These are phyloP conservation scores for Botryotinia convoluta DNA, from an alignment of 2,329 filamentous ascomycete genomes.

Conservation along the genomic window DNA sequence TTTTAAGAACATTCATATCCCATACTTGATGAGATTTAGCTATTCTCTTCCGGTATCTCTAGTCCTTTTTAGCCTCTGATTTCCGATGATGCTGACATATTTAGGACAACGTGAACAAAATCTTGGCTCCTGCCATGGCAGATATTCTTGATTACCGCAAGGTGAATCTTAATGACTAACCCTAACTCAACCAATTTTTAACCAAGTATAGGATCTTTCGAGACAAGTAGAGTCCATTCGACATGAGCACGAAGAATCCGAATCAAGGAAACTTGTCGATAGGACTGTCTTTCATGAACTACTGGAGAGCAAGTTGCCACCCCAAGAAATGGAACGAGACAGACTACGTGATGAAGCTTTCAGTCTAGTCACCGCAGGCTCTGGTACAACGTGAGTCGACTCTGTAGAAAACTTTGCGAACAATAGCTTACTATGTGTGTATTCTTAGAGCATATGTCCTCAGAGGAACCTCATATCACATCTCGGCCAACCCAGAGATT, in stretches of 20 bases:
- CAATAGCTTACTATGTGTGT: too few species aligned
- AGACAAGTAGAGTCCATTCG: slow-evolving; percentile 7
- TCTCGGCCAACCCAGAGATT: slow-evolving; percentile 38
- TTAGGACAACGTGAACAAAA: slow-evolving; percentile 17
- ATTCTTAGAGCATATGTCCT: slow-evolving; percentile 32
- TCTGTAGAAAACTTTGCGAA: neutral
- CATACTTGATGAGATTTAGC: neutral
- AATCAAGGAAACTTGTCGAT: neutral
- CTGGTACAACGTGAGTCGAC: slow-evolving; percentile 36
- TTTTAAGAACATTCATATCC: slow-evolving; percentile 6
- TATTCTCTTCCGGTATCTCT: slow-evolving; percentile 1
- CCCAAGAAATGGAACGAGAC: slow-evolving; percentile 35
- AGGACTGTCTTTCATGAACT: slow-evolving; percentile 24
- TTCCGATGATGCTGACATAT: neutral
- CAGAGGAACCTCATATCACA: slow-evolving; percentile 38
- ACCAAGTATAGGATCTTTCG: slow-evolving; percentile 36
- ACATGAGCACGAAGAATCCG: neutral
- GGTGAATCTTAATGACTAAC: too few species aligned
- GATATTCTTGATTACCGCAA: neutral
- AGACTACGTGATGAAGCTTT: slow-evolving; percentile 38
- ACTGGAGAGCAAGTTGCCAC: slow-evolving; percentile 32
- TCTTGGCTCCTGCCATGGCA: slow-evolving; percentile 5
- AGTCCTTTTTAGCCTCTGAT: neutral
- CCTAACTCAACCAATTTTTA: slow-evolving; percentile 26
- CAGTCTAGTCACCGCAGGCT: slow-evolving; percentile 38